Evolutionary conservation across 805 yeast genomes (phyloP).

Genomic region (Isabelozyma gotoi): DNA sequence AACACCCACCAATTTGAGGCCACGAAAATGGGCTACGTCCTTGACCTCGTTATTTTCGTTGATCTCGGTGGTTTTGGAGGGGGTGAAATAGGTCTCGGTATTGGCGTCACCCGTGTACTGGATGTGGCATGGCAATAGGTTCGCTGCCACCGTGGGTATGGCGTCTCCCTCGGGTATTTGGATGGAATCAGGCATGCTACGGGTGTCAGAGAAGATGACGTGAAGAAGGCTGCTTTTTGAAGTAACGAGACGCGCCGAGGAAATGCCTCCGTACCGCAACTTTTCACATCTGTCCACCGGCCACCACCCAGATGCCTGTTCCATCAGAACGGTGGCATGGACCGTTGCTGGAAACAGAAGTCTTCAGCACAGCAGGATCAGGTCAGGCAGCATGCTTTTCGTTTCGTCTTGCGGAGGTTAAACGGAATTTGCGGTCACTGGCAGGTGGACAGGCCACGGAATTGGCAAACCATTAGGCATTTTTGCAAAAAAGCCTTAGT

Average conservation of each 20-base stretch:
- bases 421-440: too few relatives aligned
- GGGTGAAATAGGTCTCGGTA: slow-evolving; percentile 29
- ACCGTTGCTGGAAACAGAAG: too few relatives aligned
- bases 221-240: not conserved
- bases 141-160: slow-evolving; percentile 11
- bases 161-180: not conserved
- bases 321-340: too few relatives aligned
- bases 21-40: slow-evolving; percentile 31
- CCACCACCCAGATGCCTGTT: too few relatives aligned
- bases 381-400: too few relatives aligned
- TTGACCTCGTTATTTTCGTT: slow-evolving; percentile 7
- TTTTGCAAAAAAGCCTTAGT: not conserved
- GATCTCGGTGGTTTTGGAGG: slow-evolving; percentile 21
- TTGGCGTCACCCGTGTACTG: slow-evolving; percentile 31
- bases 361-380: too few relatives aligned
- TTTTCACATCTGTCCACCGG: too few relatives aligned
- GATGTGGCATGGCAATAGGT: slow-evolving; percentile 25
- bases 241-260: not conserved
- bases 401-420: too few relatives aligned
- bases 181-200: slow-evolving; percentile 1
- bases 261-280: not conserved
- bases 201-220: too few relatives aligned
- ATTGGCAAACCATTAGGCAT: not conserved
- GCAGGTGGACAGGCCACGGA: not conserved
- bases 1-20: slow-evolving; percentile 30